These are phyloP conservation scores for Phanerochaete sordida DNA, from an alignment of 768 basidiomycete genomes.

Conservation along the genomic window DNA sequence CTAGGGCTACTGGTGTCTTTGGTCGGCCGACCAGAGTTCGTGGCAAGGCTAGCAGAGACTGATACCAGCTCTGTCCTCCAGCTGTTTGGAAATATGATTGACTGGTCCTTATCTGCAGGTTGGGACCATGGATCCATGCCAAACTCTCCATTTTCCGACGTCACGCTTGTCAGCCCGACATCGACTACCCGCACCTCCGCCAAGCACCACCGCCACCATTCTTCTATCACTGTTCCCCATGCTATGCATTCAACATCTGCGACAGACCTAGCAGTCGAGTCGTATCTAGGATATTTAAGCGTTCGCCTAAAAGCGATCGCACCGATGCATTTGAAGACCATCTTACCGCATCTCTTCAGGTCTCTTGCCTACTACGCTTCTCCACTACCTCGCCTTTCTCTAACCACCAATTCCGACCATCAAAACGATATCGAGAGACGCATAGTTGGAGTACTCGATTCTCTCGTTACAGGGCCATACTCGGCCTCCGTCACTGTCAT, in stretches of 20 bases:
- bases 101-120: constrained; percentile 40
- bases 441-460: constrained; percentile 52
- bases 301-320: constrained; percentile 58
- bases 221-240: constrained; percentile 50
- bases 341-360: constrained; percentile 75
- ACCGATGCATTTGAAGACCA: constrained; percentile 45
- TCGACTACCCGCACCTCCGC: constrained; percentile 25
- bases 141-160: constrained; percentile 21
- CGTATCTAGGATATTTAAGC: constrained; percentile 64
- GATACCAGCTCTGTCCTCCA: constrained; percentile 52
- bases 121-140: constrained; percentile 13
- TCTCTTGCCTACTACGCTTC: constrained; percentile 61
- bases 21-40: constrained; percentile 46
- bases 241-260: constrained; percentile 41
- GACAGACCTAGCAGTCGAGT: constrained; percentile 56
- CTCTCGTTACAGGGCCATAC: constrained; percentile 63
- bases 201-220: constrained; percentile 57
- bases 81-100: constrained; percentile 60
- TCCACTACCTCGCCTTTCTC: constrained; percentile 65
- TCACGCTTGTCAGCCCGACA: constrained; percentile 25
- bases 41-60: constrained; percentile 58
- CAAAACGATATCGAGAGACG: constrained; percentile 45
- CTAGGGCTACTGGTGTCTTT: constrained; percentile 53
- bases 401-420: constrained; percentile 35
- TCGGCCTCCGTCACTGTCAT: constrained; percentile 61